Evolutionary conservation across 441 rosid species (phyloP).

Genomic region (Pelargonium cotyledonis): DNA sequence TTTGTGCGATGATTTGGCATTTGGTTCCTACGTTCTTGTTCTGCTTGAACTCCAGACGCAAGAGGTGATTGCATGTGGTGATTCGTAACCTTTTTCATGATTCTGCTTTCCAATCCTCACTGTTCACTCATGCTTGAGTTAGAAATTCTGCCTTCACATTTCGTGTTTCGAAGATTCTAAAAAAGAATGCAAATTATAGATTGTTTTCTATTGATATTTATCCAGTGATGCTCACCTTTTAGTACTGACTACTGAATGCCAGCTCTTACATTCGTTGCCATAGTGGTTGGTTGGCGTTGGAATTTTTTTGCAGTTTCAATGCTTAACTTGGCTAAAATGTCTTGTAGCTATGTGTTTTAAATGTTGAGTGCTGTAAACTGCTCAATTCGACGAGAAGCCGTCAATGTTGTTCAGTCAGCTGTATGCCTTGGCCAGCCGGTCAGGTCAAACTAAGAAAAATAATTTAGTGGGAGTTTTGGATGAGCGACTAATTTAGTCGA

Average conservation of each 20-base stretch:
- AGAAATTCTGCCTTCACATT: neutral
- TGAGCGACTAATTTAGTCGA: too few relatives aligned
- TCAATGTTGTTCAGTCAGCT: too few relatives aligned
- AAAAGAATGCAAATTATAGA: neutral
- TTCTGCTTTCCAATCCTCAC: conserved; percentile 2
- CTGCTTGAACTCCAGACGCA: conserved; percentile 10
- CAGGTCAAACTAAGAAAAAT: too few relatives aligned
- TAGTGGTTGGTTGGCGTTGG: too few relatives aligned
- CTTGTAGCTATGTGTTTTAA: too few relatives aligned
- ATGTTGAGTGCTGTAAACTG: too few relatives aligned
- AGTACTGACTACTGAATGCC: too few relatives aligned
- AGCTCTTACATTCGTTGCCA: too few relatives aligned
- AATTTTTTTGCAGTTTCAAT: neutral
- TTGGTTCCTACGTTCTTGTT: conserved; percentile 11
- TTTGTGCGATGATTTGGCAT: conserved; percentile 15
- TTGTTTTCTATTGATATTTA: neutral
- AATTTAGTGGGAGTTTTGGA: too few relatives aligned
- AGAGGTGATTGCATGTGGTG: conserved; percentile 35
- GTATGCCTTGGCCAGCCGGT: too few relatives aligned
- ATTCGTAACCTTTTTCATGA: conserved; percentile 15
- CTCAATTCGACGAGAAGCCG: too few relatives aligned
- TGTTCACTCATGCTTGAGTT: neutral
- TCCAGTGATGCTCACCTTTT: neutral
- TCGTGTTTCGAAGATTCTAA: neutral
- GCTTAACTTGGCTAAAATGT: too few relatives aligned